These are phyloP conservation scores for Cetradonia linearis DNA, from an alignment of 495 filamentous ascomycete species.

Conservation along the genomic window DNA sequence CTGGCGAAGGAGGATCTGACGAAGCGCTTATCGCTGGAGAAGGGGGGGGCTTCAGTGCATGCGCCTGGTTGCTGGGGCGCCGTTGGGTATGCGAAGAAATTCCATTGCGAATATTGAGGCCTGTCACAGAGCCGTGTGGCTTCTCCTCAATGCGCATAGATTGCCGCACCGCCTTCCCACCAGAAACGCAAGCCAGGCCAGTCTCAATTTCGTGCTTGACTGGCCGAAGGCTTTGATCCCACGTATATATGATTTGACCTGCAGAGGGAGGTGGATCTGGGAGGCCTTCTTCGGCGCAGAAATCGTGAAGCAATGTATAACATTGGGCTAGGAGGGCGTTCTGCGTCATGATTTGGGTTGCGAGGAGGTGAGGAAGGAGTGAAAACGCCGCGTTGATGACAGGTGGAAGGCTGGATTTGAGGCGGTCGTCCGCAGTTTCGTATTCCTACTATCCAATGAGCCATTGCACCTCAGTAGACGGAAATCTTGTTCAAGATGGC, in stretches of 20 bases:
- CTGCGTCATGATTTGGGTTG: constrained; percentile 67
- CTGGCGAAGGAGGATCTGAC: constrained; percentile 25
- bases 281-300: constrained; percentile 60
- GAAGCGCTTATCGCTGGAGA: constrained; percentile 25
- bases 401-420: constrained; percentile 64
- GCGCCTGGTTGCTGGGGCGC: constrained; percentile 23
- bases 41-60: constrained; percentile 26
- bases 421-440: constrained; percentile 66
- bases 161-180: constrained; percentile 63
- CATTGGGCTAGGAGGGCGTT: constrained; percentile 73
- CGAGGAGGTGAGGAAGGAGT: constrained; percentile 68
- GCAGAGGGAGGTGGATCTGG: constrained; percentile 64
- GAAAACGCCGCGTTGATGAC: constrained; percentile 64
- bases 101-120: constrained; percentile 31
- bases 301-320: constrained; percentile 75
- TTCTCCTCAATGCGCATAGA: constrained; percentile 43
- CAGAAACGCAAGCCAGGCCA: constrained; percentile 52
- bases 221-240: constrained; percentile 55
- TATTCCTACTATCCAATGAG: constrained; percentile 54
- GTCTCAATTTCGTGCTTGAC: constrained; percentile 62
- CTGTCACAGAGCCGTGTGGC: constrained; percentile 30
- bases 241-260: constrained; percentile 59
- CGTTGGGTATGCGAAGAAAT: constrained; percentile 20
- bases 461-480: not conserved
- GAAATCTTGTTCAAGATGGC: not conserved